Evolutionary conservation across 148 eudicot species (phyloP).

Genomic region (Arbutus unedo): DNA sequence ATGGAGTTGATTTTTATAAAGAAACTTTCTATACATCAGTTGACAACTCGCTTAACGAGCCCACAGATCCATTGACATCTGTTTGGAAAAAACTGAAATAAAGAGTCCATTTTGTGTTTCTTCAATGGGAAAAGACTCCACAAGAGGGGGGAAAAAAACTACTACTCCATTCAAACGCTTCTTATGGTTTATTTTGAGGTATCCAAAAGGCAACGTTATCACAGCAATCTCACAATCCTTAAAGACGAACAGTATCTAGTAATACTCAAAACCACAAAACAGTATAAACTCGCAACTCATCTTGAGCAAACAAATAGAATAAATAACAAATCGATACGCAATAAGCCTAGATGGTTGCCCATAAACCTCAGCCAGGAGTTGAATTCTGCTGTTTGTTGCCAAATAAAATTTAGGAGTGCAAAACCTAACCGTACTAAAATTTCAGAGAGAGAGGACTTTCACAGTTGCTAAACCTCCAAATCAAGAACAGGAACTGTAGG

Average conservation of each 20-base stretch:
- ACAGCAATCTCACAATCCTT: not conserved
- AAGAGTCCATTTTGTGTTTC: too few relatives aligned
- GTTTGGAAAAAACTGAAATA: too few relatives aligned
- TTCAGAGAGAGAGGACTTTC: not conserved
- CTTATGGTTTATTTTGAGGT: not conserved
- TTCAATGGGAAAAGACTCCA: too few relatives aligned
- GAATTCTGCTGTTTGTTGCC: not conserved
- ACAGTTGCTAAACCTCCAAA: not conserved
- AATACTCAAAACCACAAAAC: not conserved
- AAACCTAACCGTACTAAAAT: constrained; percentile 7
- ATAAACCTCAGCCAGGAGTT: not conserved
- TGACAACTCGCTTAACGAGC: too few relatives aligned
- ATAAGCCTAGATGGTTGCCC: not conserved
- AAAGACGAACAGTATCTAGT: not conserved
- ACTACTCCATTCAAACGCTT: not conserved
- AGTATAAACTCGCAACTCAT: not conserved
- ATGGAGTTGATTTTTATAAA: too few relatives aligned
- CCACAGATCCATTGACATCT: too few relatives aligned
- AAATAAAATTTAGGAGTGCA: not conserved
- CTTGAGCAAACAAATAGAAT: not conserved
- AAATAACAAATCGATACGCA: not conserved
- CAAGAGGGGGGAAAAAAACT: too few relatives aligned
- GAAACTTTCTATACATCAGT: too few relatives aligned
- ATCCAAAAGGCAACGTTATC: not conserved
- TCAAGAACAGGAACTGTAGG: not conserved